phyloP scores from a whole-genome alignment of 495 filamentous ascomycete genomes.

The Trichoderma asperelloides region DNA sequence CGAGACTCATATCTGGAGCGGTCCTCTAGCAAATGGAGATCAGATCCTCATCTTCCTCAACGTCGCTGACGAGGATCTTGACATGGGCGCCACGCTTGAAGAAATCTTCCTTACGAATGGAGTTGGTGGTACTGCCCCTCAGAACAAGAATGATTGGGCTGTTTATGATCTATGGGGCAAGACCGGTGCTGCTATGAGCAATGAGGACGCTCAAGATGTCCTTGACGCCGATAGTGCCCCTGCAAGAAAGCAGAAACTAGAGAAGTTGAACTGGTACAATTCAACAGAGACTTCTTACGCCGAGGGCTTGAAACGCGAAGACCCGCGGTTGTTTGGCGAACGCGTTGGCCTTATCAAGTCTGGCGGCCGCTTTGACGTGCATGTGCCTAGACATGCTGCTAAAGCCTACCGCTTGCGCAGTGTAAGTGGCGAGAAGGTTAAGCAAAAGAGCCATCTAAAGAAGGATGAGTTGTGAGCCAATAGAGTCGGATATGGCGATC shows the following conservation, averaged over 20 bases:
- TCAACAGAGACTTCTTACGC: neutral
- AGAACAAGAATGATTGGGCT: slow-evolving; percentile 37
- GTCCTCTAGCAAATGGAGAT: slow-evolving; percentile 26
- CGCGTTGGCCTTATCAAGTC: slow-evolving; percentile 7
- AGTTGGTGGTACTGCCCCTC: slow-evolving; percentile 25
- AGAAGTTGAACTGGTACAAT: slow-evolving; percentile 7
- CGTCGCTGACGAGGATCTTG: slow-evolving; percentile 17
- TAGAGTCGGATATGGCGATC: too few relatives aligned
- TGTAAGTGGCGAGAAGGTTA: neutral
- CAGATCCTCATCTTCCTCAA: slow-evolving; percentile 40
- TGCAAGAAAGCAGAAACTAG: neutral
- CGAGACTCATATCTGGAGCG: slow-evolving; percentile 44
- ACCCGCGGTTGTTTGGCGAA: slow-evolving; percentile 10
- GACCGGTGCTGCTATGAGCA: slow-evolving; percentile 30
- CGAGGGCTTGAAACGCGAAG: slow-evolving; percentile 5
- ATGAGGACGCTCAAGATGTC: slow-evolving; percentile 33
- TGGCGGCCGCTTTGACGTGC: neutral
- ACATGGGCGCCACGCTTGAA: slow-evolving; percentile 43
- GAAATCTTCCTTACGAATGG: slow-evolving; percentile 46
- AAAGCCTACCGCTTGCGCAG: slow-evolving; percentile 7
- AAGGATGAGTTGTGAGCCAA: neutral
- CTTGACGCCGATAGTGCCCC: slow-evolving; percentile 20
- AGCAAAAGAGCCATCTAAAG: neutral
- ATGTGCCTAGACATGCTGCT: slow-evolving; percentile 5
- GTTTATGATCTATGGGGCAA: slow-evolving; percentile 50